Evolutionary conservation across 805 yeast species (phyloP).

Genomic region (Henningerozyma blattae): DNA sequence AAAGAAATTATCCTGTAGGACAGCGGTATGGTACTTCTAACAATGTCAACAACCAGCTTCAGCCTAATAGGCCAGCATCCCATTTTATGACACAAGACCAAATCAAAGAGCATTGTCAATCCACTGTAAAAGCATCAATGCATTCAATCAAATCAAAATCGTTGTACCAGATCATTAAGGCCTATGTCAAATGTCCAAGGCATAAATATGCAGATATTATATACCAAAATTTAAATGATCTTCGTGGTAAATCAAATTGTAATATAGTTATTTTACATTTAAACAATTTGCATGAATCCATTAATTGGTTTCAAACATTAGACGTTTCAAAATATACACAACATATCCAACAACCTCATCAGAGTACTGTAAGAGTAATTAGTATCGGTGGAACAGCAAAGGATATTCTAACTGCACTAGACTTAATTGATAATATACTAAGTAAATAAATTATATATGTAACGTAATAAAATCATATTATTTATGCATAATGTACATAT

Average conservation of each 20-base stretch:
- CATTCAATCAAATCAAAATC: constrained; percentile 16
- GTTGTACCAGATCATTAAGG: constrained; percentile 22
- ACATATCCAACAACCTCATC: constrained; percentile 16
- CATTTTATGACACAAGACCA: constrained; percentile 19
- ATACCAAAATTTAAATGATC: constrained; percentile 18
- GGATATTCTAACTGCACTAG: constrained; percentile 19
- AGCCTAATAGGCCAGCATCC: constrained; percentile 2
- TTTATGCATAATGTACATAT: too few relatives aligned
- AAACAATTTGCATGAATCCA: constrained; percentile 24
- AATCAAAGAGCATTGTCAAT: constrained; percentile 20
- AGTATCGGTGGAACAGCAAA: constrained; percentile 25
- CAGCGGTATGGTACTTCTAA: not conserved
- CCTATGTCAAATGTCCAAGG: constrained; percentile 23
- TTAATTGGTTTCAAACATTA: constrained; percentile 19
- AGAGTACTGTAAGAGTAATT: constrained; percentile 20
- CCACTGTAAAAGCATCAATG: constrained; percentile 17
- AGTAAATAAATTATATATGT: not conserved
- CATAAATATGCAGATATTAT: constrained; percentile 17
- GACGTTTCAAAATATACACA: constrained; percentile 14
- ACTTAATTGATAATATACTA: not conserved
- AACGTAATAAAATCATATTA: not conserved
- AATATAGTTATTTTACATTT: constrained; percentile 23
- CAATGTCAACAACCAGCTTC: not conserved
- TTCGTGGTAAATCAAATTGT: constrained; percentile 23
- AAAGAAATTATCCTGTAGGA: not conserved